Evolutionary conservation across 2,329 filamentous ascomycete species (phyloP).

Genomic region (Alternaria sp.): DNA sequence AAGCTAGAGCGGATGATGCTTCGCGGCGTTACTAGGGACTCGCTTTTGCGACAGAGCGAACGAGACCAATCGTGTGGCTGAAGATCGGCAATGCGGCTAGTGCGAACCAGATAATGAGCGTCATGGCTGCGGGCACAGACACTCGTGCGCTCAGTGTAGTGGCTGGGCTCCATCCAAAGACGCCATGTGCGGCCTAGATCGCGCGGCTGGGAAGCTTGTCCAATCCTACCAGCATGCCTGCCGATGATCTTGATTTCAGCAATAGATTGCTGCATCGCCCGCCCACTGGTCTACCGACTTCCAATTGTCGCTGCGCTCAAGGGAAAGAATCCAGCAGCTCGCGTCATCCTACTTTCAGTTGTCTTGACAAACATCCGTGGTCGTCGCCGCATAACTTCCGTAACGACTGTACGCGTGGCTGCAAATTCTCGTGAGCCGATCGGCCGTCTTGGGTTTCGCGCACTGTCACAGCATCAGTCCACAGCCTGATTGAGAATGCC

Average conservation of each 20-base stretch:
- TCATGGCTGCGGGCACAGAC: slow-evolving; percentile 9
- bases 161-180: slow-evolving; percentile 10
- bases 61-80: slow-evolving; percentile 20
- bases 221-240: slow-evolving; percentile 5
- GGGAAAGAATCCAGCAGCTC: neutral
- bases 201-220: slow-evolving; percentile 1
- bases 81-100: slow-evolving; percentile 12
- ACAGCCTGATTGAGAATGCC: neutral
- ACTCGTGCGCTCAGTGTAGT: slow-evolving; percentile 13
- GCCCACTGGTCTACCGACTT: neutral
- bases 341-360: neutral
- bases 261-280: neutral
- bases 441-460: slow-evolving; percentile 12
- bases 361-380: neutral
- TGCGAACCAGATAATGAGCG: neutral
- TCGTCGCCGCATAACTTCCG: neutral
- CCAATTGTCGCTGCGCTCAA: neutral
- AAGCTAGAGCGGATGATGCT: slow-evolving; percentile 16
- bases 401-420: neutral
- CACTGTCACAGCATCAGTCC: slow-evolving; percentile 1
- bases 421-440: slow-evolving; percentile 11
- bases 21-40: slow-evolving; percentile 17
- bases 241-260: neutral
- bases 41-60: neutral
- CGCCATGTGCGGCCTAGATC: slow-evolving; percentile 14